Evolutionary conservation across 345 rosid genomes (phyloP).

Genomic region (Boechera retrofracta): DNA sequence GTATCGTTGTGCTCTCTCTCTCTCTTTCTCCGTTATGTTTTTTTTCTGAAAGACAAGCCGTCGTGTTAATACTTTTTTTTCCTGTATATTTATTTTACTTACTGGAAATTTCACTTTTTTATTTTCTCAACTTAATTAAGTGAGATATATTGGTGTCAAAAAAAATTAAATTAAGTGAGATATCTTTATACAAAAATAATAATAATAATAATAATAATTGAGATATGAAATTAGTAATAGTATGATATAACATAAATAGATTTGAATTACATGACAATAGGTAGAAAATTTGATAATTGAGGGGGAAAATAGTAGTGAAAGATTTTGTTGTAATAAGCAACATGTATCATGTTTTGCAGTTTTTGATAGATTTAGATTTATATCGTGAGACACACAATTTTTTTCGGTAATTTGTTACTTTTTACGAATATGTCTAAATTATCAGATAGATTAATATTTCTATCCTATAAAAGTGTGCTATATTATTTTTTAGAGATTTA

Average conservation of each 20-base stretch:
- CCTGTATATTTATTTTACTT: conserved; percentile 10
- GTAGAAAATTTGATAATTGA: neutral
- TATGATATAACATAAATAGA: neutral
- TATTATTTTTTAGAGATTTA: neutral
- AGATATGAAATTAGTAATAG: neutral
- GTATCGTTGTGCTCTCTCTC: conserved; percentile 36
- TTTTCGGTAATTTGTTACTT: neutral
- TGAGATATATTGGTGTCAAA: neutral
- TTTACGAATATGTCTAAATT: neutral
- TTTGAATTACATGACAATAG: neutral
- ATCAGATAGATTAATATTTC: neutral
- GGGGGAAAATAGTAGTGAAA: too few species aligned
- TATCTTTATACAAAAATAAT: neutral
- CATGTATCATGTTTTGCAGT: too few species aligned
- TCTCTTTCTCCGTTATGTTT: conserved; percentile 50
- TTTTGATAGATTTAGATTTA: neutral
- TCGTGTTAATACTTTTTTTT: conserved; percentile 40
- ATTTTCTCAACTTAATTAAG: neutral
- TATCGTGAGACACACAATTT: neutral
- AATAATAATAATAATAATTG: too few species aligned
- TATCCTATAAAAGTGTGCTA: neutral
- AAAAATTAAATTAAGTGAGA: neutral
- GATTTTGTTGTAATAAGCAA: too few species aligned
- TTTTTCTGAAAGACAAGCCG: conserved; percentile 64
- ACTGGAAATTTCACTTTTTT: neutral